A percentile compares a stretch with the other conserved stretches of the same genome.
These are phyloP conservation scores for Pouteria glomerata DNA, from an alignment of 148 eudicot species.

Conservation along the genomic window DNA sequence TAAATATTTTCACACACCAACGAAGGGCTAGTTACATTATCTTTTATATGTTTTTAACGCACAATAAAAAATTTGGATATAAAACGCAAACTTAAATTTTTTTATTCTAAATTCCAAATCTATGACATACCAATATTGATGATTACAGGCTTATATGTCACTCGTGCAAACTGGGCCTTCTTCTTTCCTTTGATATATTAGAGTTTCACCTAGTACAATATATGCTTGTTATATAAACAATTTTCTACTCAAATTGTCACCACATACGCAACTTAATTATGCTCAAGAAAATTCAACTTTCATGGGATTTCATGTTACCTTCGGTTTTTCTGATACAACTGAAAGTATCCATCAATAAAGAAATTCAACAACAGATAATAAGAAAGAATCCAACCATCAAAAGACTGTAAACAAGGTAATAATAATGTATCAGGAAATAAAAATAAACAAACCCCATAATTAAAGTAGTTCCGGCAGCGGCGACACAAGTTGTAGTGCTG, in stretches of 20 bases:
- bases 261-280: not conserved
- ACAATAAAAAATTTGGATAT: too few relatives aligned
- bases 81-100: too few relatives aligned
- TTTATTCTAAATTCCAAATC: too few relatives aligned
- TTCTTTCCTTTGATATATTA: too few relatives aligned
- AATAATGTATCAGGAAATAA: not conserved
- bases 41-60: too few relatives aligned
- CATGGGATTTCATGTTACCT: not conserved
- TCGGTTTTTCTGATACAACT: not conserved
- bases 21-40: too few relatives aligned
- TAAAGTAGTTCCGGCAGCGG: conserved; percentile 76
- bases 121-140: too few relatives aligned
- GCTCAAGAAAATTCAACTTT: too few relatives aligned
- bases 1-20: too few relatives aligned
- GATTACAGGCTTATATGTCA: too few relatives aligned
- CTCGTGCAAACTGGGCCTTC: too few relatives aligned
- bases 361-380: not conserved
- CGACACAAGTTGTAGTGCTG: conserved; percentile 56
- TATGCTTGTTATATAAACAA: not conserved
- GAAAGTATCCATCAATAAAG: not conserved
- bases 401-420: not conserved
- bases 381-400: not conserved
- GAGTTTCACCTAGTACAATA: too few relatives aligned
- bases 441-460: conserved; percentile 60
- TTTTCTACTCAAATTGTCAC: not conserved